Conservation (phyloP, 2,329 filamentous ascomycete genomes). For the Fusarium succisae region DNA sequence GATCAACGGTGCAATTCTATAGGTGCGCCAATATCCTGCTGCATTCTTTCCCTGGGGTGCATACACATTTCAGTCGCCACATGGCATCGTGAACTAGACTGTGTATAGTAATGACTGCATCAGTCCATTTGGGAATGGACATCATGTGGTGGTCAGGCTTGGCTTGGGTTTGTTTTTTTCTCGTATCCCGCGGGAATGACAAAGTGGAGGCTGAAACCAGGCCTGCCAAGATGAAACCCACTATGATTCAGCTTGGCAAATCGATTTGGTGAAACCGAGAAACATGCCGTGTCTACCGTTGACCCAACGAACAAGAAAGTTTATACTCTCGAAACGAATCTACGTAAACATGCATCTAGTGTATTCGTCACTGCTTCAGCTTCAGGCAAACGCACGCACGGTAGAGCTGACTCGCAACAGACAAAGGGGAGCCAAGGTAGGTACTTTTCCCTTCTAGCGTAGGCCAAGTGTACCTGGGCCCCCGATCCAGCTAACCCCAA, state of each 20-base stretch:
- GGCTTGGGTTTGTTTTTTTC: too few relatives aligned
- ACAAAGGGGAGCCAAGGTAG: too few relatives aligned
- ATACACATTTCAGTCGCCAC: background rate
- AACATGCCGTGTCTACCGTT: conserved; percentile 1
- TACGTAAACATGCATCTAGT: background rate
- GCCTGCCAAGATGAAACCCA: conserved; percentile 23
- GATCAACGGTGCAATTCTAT: background rate
- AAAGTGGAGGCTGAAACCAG: conserved; percentile 15
- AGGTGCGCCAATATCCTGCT: conserved; percentile 9
- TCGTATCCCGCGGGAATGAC: background rate
- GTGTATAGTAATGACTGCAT: background rate
- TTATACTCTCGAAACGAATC: background rate
- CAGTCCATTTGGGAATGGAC: background rate
- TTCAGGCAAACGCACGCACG: background rate
- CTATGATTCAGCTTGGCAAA: conserved; percentile 21
- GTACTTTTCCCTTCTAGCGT: background rate
- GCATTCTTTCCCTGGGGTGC: background rate
- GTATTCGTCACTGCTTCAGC: background rate
- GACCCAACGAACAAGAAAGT: background rate
- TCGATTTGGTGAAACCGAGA: conserved; percentile 6
- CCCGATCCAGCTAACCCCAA: conserved; percentile 11
- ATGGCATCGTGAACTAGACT: background rate
- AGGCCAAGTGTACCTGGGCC: background rate
- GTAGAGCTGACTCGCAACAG: background rate
- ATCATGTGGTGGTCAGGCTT: conserved; percentile 4